Base-by-base conservation (phyloP, 768 basidiomycete genomes). In the Trametes cinnabarina region DNA sequence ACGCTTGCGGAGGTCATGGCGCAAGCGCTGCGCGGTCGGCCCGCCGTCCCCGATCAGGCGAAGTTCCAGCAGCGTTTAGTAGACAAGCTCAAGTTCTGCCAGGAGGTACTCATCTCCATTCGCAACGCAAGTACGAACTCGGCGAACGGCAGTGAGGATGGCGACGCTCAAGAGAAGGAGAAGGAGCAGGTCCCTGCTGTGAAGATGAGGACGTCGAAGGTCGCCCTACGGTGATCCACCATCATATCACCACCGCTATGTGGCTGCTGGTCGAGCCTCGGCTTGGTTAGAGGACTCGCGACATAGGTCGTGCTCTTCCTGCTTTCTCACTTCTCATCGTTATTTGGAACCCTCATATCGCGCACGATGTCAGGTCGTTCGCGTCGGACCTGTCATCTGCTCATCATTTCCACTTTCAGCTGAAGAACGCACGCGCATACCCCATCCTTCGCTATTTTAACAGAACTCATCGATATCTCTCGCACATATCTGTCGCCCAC, bases 31-130 rank as follows among this genome's bases (percentile, higher is more conserved):
- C 69, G 71, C 0, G 74, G 74, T 3, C 71, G 71, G 8, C 65
- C 67, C 15, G 58, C 75, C 19, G 82, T 87, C 54, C 73, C 79
- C 4, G 85, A 85, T 15, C 71, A 82, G 61, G 76, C 77, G 51
- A 88, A 86, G 72, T 82, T 84, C 65, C 77, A 82, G 52, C 80
- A 82, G 65, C 80, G 80, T 52, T 71, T 94, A 34, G 71, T 93
- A 30, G 87, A 87, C 62, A 93, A 93, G 75, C 79, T 94, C 64
- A 86, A 86, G 72, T 94, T 90, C 71, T 91, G 88, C 77, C 88
- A 87, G 68, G 92, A 94, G 69, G 89, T 94, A 32, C 77, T 94
- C 47, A 71, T 79, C 53, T 86, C 84, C 60, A 92, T 92, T 62
- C 76, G 78, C 52, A 82, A 79, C 50, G 86, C 85, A 42, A 86